Percentiles rank a stretch among this genome's conserved stretches.
Conservation (phyloP, 163 green algal genomes). For the Trebouxia gelatinosa region DNA sequence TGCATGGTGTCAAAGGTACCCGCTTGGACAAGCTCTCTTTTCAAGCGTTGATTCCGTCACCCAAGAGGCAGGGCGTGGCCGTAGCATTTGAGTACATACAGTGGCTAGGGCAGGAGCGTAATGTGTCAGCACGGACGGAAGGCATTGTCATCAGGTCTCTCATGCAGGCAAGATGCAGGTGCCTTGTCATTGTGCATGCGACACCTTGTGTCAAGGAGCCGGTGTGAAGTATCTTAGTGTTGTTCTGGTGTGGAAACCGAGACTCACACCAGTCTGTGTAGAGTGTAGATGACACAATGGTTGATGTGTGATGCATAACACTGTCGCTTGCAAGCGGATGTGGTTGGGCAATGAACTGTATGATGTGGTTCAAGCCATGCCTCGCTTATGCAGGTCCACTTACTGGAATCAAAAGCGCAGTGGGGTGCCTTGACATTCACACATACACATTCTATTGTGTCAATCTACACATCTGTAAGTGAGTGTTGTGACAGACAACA, state of each 20-base stretch:
- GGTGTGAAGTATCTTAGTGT: too few relatives aligned
- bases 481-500: background rate
- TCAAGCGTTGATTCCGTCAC: slow-evolving; percentile 28
- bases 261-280: too few relatives aligned
- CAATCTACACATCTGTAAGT: background rate
- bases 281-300: background rate
- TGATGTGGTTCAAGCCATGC: too few relatives aligned
- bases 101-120: slow-evolving; percentile 40
- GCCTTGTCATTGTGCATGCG: too few relatives aligned
- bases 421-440: background rate
- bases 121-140: slow-evolving; percentile 36
- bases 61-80: slow-evolving; percentile 30
- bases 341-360: too few relatives aligned
- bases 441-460: background rate
- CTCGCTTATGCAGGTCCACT: background rate
- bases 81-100: slow-evolving; percentile 48
- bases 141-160: slow-evolving; percentile 38
- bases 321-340: background rate
- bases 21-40: slow-evolving; percentile 37
- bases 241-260: too few relatives aligned
- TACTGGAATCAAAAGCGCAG: background rate
- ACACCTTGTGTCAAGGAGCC: too few relatives aligned
- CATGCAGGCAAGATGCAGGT: background rate
- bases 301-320: background rate
- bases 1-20: slow-evolving; percentile 32